Conservation (phyloP, 169 alveolate genomes). For the Plasmodium vivax region DNA sequence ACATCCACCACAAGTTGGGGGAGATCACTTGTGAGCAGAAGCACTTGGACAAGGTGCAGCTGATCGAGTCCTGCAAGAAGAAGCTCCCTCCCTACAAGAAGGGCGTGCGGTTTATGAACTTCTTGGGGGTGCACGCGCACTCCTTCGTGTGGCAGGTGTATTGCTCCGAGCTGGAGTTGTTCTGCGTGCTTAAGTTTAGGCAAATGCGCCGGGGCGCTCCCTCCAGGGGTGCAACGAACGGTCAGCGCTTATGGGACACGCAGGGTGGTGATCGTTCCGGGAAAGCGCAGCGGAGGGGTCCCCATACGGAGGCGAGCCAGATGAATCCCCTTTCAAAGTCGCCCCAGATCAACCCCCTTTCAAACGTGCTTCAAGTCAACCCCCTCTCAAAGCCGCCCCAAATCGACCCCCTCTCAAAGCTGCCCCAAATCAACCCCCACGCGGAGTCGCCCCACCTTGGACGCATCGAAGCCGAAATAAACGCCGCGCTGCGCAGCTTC, state of each 20-base stretch:
- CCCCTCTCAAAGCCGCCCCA: too few species aligned
- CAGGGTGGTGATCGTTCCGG: background rate
- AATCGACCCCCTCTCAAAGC: too few species aligned
- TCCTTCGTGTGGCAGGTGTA: conserved; percentile 72
- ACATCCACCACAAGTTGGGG: conserved; percentile 15
- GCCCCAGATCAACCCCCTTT: too few species aligned
- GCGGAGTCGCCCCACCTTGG: background rate
- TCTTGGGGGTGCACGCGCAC: conserved; percentile 54
- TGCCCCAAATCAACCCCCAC: too few species aligned
- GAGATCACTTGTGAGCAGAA: conserved; percentile 74
- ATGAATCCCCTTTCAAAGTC: too few species aligned
- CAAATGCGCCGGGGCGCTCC: background rate
- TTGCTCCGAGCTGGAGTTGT: conserved; percentile 25
- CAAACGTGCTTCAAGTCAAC: too few species aligned
- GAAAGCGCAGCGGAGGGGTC: background rate
- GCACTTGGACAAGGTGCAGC: conserved; percentile 58
- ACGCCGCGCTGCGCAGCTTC: background rate
- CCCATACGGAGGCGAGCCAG: too few species aligned
- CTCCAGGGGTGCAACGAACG: background rate
- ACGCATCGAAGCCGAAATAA: conserved; percentile 24
- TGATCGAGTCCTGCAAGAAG: conserved; percentile 54
- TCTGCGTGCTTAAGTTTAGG: conserved; percentile 35
- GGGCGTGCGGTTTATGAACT: conserved; percentile 43
- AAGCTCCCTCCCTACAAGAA: conserved; percentile 27
- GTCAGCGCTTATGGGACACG: too few species aligned